Evolutionary conservation across 495 filamentous ascomycete genomes (phyloP).

Genomic region (Lasiosphaeriaceae sp.): DNA sequence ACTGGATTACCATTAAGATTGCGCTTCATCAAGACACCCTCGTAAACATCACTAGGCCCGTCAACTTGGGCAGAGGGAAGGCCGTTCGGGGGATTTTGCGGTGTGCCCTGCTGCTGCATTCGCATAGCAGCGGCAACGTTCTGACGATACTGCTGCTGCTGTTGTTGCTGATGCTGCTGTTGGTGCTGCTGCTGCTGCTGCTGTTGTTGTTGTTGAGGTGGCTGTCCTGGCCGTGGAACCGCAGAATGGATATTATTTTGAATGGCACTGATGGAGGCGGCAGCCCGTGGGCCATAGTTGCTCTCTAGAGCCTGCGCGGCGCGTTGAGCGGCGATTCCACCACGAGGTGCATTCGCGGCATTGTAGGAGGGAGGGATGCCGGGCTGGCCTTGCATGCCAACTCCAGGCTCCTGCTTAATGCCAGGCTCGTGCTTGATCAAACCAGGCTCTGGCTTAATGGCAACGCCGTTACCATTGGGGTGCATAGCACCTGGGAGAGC

Average conservation of each 20-base stretch:
- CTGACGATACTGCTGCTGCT: constrained; percentile 33
- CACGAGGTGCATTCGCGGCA: constrained; percentile 10
- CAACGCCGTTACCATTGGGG: constrained; percentile 37
- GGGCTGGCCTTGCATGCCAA: constrained; percentile 7
- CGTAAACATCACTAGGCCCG: constrained; percentile 47
- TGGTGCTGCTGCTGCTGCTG: constrained; percentile 22
- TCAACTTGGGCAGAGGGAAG: constrained; percentile 43
- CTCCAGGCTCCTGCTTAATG: constrained; percentile 37
- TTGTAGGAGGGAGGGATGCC: constrained; percentile 9
- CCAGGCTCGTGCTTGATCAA: constrained; percentile 40
- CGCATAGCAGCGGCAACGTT: constrained; percentile 17
- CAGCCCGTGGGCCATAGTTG: constrained; percentile 68
- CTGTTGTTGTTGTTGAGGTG: constrained; percentile 33
- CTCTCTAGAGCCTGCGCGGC: constrained; percentile 64
- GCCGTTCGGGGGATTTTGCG: constrained; percentile 35
- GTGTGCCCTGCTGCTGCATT: constrained; percentile 37
- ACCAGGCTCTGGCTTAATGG: constrained; percentile 76
- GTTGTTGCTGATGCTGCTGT: constrained; percentile 32
- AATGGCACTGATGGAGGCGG: constrained; percentile 58
- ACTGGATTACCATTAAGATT: constrained; percentile 31
- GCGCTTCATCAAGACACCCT: constrained; percentile 49
- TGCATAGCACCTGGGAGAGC: constrained; percentile 34
- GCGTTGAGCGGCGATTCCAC: constrained; percentile 54
- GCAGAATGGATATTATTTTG: constrained; percentile 22
- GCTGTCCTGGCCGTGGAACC: constrained; percentile 39